phyloP scores from a whole-genome alignment of 2,329 filamentous ascomycete genomes.

The Cercospora beticola region DNA sequence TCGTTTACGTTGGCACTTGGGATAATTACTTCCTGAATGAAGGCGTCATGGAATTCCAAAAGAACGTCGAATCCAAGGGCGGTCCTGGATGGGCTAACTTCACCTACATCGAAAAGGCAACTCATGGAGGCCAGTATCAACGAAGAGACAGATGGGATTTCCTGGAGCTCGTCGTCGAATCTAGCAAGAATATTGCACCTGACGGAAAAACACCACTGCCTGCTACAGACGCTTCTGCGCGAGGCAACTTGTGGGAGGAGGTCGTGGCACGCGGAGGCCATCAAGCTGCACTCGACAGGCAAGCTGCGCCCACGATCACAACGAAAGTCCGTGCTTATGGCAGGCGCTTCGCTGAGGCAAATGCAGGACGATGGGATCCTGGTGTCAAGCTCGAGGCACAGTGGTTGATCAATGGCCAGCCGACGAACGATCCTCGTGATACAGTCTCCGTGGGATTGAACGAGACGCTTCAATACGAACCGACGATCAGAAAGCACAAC shows the following conservation, averaged over 20 bases:
- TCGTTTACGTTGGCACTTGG: slow-evolving; percentile 39
- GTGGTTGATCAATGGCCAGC: slow-evolving; percentile 37
- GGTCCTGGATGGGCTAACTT: slow-evolving; percentile 42
- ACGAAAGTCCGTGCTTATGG: not conserved
- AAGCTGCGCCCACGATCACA: slow-evolving; percentile 31
- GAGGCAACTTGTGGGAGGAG: slow-evolving; percentile 41
- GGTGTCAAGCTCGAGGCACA: slow-evolving; percentile 39
- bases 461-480: not conserved
- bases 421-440: not conserved
- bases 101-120: slow-evolving; percentile 35
- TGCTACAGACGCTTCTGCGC: slow-evolving; percentile 23
- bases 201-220: slow-evolving; percentile 36
- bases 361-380: slow-evolving; percentile 41
- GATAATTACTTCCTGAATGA: slow-evolving; percentile 43
- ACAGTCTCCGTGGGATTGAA: not conserved
- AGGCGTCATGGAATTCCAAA: slow-evolving; percentile 40
- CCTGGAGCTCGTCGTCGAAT: slow-evolving; percentile 36
- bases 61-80: slow-evolving; percentile 35
- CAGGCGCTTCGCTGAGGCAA: slow-evolving; percentile 13
- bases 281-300: slow-evolving; percentile 38
- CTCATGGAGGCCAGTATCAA: slow-evolving; percentile 41
- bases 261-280: slow-evolving; percentile 37
- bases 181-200: slow-evolving; percentile 38
- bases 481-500: not conserved
- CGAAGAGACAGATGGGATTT: slow-evolving; percentile 37